Evolutionary conservation across 371 early-diverging fungal species (phyloP).

Genomic region (Mucor saturninus): DNA sequence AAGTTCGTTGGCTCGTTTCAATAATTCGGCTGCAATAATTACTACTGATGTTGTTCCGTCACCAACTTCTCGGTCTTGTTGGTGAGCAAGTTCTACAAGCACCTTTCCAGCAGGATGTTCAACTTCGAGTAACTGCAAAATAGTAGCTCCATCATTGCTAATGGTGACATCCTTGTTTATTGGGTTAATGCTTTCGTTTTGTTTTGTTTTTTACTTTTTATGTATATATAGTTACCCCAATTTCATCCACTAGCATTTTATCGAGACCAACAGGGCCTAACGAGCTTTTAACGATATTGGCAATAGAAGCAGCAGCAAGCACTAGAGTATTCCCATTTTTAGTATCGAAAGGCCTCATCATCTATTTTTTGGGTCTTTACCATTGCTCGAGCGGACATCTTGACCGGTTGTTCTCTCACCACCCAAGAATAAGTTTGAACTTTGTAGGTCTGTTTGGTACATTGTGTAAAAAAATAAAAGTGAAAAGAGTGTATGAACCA

Average conservation of each 20-base stretch:
- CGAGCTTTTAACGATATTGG: constrained; percentile 98
- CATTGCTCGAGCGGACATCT: constrained; percentile 95
- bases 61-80: constrained; percentile 99
- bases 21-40: constrained; percentile 97
- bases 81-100: constrained; percentile 98
- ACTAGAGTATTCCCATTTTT: not conserved
- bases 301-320: constrained; percentile 83
- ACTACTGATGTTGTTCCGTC: constrained; percentile 99
- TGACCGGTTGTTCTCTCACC: constrained; percentile 94
- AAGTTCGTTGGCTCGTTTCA: constrained; percentile 96
- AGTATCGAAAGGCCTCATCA: no score
- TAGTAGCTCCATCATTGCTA: constrained; percentile 99
- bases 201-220: no score
- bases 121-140: constrained; percentile 95
- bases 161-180: constrained; percentile 93
- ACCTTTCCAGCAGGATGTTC: constrained; percentile 98
- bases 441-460: constrained; percentile 21
- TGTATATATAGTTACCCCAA: constrained; percentile 74
- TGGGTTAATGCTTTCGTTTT: no score
- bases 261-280: constrained; percentile 99
- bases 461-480: not conserved
- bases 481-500: not conserved
- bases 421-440: constrained; percentile 63
- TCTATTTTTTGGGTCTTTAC: constrained; percentile 48
- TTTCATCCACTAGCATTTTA: constrained; percentile 99